Evolutionary conservation across 2,329 filamentous ascomycete genomes (phyloP).

Genomic region (Fusarium nisikadoi): DNA sequence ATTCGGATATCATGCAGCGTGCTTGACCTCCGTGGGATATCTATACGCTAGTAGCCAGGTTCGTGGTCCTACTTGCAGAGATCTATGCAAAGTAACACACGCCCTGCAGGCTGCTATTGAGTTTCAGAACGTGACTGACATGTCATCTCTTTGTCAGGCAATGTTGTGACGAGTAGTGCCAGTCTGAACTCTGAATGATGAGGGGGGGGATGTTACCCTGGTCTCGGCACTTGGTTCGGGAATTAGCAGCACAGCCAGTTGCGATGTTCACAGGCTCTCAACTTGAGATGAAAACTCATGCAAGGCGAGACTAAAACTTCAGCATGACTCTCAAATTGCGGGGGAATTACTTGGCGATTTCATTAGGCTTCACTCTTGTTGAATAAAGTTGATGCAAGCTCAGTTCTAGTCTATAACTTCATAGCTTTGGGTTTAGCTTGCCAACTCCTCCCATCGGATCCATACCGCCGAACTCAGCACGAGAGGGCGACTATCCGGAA

Average conservation of each 20-base stretch:
- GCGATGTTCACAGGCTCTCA: neutral
- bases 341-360: neutral
- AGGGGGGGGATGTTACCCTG: neutral
- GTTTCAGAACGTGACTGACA: neutral
- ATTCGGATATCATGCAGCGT: neutral
- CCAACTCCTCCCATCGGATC: neutral
- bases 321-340: neutral
- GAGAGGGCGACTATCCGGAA: neutral
- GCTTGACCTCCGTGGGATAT: neutral
- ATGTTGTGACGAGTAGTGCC: neutral
- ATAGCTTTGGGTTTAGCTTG: neutral
- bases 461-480: neutral
- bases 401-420: neutral
- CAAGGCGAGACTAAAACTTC: neutral
- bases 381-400: neutral
- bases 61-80: neutral
- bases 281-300: neutral
- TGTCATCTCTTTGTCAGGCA: conserved; percentile 2
- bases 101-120: neutral
- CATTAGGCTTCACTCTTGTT: neutral
- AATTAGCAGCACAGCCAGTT: neutral
- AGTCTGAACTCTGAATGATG: neutral
- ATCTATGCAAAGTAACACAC: neutral
- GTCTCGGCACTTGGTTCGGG: conserved; percentile 6
- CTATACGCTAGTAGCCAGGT: neutral